Percentiles rank a stretch among this genome's conserved stretches.
phyloP scores from a whole-genome alignment of 352 stramenopile species.

The Phytophthora constricta region DNA sequence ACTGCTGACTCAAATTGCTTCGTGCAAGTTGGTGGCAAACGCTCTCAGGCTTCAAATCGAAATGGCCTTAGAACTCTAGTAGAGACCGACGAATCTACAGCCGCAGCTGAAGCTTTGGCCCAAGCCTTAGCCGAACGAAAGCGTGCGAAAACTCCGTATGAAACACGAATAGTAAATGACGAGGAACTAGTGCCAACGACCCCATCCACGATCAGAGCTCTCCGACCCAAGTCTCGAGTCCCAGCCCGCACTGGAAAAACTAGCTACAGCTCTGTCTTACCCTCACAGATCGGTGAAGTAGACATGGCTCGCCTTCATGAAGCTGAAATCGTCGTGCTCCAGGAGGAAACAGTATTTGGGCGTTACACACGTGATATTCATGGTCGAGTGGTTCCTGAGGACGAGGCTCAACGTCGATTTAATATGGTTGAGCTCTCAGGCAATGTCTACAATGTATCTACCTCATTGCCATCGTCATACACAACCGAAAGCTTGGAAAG shows the following conservation, averaged over 20 bases:
- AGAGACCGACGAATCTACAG: slow-evolving; percentile 3
- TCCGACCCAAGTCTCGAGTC: slow-evolving; percentile 21
- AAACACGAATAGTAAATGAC: slow-evolving; percentile 88
- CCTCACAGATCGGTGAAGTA: slow-evolving; percentile 83
- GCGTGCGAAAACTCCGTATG: slow-evolving; percentile 77
- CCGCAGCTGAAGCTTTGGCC: slow-evolving; percentile 31
- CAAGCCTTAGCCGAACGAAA: slow-evolving; percentile 55
- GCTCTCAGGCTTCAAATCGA: slow-evolving; percentile 14
- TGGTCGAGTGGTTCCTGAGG: slow-evolving; percentile 70
- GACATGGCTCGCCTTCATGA: slow-evolving; percentile 84
- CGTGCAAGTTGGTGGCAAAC: slow-evolving; percentile 70
- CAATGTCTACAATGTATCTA: slow-evolving; percentile 45
- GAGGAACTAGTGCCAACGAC: slow-evolving; percentile 69
- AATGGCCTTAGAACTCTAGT: slow-evolving; percentile 5
- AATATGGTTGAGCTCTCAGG: slow-evolving; percentile 70
- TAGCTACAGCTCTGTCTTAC: slow-evolving; percentile 36
- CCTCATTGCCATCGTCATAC: slow-evolving; percentile 15
- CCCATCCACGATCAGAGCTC: slow-evolving; percentile 10
- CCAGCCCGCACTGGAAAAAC: slow-evolving; percentile 12
- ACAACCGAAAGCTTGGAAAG: slow-evolving; percentile 23
- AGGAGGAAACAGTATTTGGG: slow-evolving; percentile 74
- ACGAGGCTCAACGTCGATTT: slow-evolving; percentile 55
- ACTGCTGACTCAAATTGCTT: slow-evolving; percentile 45
- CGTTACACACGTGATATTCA: slow-evolving; percentile 73
- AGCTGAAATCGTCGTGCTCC: slow-evolving; percentile 67